Base-by-base conservation (phyloP, 2,329 filamentous ascomycete species). In the Colletotrichum sp. region DNA sequence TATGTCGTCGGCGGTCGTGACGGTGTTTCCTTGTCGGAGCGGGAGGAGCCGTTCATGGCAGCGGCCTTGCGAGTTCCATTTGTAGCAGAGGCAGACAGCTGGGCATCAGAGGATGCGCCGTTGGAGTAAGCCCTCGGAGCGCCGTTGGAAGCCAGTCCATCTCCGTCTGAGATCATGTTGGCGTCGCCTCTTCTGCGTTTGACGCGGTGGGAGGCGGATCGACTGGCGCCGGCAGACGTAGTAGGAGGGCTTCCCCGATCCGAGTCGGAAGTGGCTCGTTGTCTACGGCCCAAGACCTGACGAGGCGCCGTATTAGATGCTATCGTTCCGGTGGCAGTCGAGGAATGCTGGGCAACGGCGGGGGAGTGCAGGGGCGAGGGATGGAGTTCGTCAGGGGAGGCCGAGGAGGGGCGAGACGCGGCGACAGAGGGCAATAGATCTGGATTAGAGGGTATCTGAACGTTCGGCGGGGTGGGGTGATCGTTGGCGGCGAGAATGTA, bases 141-240 rank as follows among this genome's bases (percentile, higher is more conserved):
- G 79, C 91, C 91, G 82, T 92, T 93, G 81, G 82, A 85, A 85
- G 83, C 86, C 79, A 82, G 79, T 69, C 83, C 83, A 75, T 91
- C 89, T 78, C 87, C 88, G 84, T 93, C 91, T 78, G 90, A 87
- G 86, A 92, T 89, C 93, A 95, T 95, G 84, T 85, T 92, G 85
- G 80, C 82, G 78, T 86, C 85, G 84, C 90, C 90, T 84, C 93
- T 91, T 87, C 93, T 93, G 81, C 87, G 86, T 80, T 88, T 87
- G 66, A 84, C 81, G 65, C 82, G 81, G 66, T 80, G 79, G 64
- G 77, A 80, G 79, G 52, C 64, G 70, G 57, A 32, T 72, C 39
- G 69, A 68, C 63, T 69, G 79, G 78, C 78, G 77, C 78, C 79
- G 76, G 75, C 80, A 69, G 78, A 77, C 68, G 75, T 63, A 49